Base-by-base conservation (phyloP, 352 stramenopile genomes). In the Phytophthora hybrid region DNA sequence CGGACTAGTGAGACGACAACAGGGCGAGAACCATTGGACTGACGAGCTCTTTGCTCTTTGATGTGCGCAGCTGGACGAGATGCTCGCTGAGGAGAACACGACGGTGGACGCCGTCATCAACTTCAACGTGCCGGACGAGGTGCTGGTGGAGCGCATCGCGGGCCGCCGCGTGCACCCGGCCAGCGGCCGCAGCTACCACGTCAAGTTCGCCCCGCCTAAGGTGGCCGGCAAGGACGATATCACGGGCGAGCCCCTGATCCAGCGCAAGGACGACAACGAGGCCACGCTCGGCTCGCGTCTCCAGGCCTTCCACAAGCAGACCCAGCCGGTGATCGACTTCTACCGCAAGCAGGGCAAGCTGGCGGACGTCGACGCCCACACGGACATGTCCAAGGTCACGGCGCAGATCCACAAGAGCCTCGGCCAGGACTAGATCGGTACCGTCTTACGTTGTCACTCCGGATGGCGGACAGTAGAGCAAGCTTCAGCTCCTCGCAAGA, bases 131-230 rank as follows among this genome's bases (percentile, higher is more conserved):
- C 97, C 97, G 19, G 97, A 99, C 83, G 84, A 88, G 63, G 92
- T 99, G 46, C 84, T 99, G 46, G 95, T 99, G 71, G 97, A 99
- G 76, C 94, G 98, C 69, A 99, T 99, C 71, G 95, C 96, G 23
- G 98, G 98, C 65, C 93, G 98, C 69, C 97, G 97, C 76, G 98
- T 99, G 78, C 96, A 99, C 89, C 91, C 95, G 56, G 88, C 80
- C n/a, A 98, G 82, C 44, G 98, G 98, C 82, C 91, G 96, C 71
- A 98, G 89, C 79, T 99, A 99, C 86, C 98, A 99, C 81, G 89
- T 98, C 67, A 99, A 99, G 90, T 99, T 98, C 85, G 97, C 97
- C 69, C 97, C 97, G 56, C 97, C 97, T 31, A 97, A 99, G 87
- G 88, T 91, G 14, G 79, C 79, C 1, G 87, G 81, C 67, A 90